These are phyloP conservation scores for Wickerhamomyces queroliae DNA, from an alignment of 805 yeast genomes.

Conservation along the genomic window DNA sequence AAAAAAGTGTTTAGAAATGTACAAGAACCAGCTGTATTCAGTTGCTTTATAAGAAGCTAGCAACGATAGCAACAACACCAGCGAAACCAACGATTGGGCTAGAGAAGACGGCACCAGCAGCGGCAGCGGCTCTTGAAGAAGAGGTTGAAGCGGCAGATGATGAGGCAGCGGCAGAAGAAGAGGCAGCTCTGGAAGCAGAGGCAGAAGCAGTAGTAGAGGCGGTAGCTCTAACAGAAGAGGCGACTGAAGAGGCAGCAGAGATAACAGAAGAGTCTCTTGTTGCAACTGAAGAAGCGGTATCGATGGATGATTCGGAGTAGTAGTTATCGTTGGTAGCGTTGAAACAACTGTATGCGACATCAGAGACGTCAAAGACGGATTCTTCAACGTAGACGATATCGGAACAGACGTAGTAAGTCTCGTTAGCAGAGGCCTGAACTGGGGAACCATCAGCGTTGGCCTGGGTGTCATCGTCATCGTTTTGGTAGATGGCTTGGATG, in stretches of 20 bases:
- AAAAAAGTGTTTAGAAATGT: no score
- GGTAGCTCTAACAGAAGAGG: conserved; percentile 12
- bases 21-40: no score
- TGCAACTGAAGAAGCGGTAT: conserved; percentile 15
- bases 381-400: conserved; percentile 39
- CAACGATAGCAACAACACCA: conserved; percentile 18
- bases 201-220: conserved; percentile 13
- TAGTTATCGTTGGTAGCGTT: conserved; percentile 34
- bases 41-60: background rate
- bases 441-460: conserved; percentile 23
- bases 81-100: conserved; percentile 17
- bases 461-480: conserved; percentile 24
- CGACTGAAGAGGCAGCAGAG: conserved; percentile 9
- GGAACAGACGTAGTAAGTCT: conserved; percentile 41
- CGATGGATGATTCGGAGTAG: conserved; percentile 27
- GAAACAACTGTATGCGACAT: conserved; percentile 32
- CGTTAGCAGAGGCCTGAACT: conserved; percentile 29
- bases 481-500: conserved; percentile 35
- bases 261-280: conserved; percentile 15
- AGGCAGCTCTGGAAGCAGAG: conserved; percentile 6
- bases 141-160: conserved; percentile 4
- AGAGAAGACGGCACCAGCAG: conserved; percentile 10
- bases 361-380: conserved; percentile 30
- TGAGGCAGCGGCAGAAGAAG: conserved; percentile 11
- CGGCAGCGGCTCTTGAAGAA: conserved; percentile 2